phyloP scores from a whole-genome alignment of 805 yeast genomes.

The Candida wancherniae region DNA sequence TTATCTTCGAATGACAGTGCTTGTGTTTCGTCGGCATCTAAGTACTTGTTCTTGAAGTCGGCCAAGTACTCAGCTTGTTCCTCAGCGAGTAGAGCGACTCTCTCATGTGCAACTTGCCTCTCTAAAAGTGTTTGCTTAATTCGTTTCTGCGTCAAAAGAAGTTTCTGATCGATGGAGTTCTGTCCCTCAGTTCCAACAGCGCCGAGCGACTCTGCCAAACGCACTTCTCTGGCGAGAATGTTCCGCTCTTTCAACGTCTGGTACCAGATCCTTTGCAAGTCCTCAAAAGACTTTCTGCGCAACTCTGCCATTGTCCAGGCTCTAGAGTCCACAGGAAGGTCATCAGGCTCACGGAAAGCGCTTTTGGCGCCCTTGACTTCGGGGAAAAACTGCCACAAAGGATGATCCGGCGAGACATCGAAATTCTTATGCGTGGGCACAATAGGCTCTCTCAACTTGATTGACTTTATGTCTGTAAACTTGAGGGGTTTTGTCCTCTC shows the following conservation, averaged over 20 bases:
- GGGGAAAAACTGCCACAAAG: constrained; percentile 88
- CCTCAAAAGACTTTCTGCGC: constrained; percentile 87
- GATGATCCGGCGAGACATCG: constrained; percentile 77
- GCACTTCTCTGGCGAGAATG: constrained; percentile 67
- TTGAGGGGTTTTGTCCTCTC: constrained; percentile 18
- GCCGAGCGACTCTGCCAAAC: constrained; percentile 42
- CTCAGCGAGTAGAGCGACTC: constrained; percentile 46
- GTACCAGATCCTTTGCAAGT: constrained; percentile 89
- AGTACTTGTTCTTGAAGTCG: constrained; percentile 55
- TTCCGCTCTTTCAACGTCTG: constrained; percentile 80
- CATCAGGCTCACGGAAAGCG: constrained; percentile 55
- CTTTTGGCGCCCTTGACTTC: constrained; percentile 44
- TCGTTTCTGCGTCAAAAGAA: constrained; percentile 39
- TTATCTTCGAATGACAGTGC: constrained; percentile 56
- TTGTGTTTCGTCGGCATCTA: constrained; percentile 51
- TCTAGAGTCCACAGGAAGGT: constrained; percentile 52
- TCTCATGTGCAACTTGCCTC: constrained; percentile 66
- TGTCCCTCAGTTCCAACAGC: constrained; percentile 29
- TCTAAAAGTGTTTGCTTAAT: constrained; percentile 86
- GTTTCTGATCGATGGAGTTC: constrained; percentile 36
- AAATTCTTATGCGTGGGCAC: constrained; percentile 76
- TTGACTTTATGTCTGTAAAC: constrained; percentile 26
- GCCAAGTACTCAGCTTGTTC: constrained; percentile 46
- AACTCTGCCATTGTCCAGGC: constrained; percentile 87
- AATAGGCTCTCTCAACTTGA: constrained; percentile 73